Conservation (phyloP, 148 eudicot species). For the Amaranthus cruentus region DNA sequence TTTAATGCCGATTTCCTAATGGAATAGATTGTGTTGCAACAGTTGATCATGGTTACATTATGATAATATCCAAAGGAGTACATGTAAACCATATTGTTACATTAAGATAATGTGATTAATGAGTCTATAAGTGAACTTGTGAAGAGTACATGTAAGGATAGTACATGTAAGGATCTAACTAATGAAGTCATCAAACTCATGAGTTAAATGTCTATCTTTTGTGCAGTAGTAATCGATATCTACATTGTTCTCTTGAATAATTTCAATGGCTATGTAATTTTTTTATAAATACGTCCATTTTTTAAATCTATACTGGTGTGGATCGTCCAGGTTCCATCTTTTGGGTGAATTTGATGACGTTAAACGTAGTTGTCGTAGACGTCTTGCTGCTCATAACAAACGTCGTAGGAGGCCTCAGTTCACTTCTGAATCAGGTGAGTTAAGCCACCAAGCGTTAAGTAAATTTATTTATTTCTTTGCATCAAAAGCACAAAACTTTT, state of each 20-base stretch:
- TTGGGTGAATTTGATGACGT: constrained; percentile 79
- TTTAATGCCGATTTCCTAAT: background rate
- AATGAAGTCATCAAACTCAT: background rate
- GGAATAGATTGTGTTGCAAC: no score
- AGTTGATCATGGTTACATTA: no score
- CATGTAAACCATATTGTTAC: background rate
- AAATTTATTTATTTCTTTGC: background rate
- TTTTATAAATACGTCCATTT: background rate
- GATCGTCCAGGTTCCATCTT: constrained; percentile 59
- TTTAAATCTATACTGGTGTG: constrained; percentile 8
- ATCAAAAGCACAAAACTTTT: background rate
- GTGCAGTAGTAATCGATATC: background rate
- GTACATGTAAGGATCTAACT: background rate
- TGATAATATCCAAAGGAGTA: no score
- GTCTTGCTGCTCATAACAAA: constrained; percentile 84
- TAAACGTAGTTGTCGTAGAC: constrained; percentile 86
- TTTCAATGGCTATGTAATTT: background rate
- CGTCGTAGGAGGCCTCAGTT: constrained; percentile 69
- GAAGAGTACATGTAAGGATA: background rate
- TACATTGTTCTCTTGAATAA: background rate
- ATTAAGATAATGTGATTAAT: background rate
- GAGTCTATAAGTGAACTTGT: background rate
- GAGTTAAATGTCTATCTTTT: constrained; percentile 1
- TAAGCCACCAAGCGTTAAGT: background rate
- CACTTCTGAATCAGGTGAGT: constrained; percentile 32